Base-by-base conservation (phyloP, 1,139 yeast genomes). In the Sugiyamaella castrensis region DNA sequence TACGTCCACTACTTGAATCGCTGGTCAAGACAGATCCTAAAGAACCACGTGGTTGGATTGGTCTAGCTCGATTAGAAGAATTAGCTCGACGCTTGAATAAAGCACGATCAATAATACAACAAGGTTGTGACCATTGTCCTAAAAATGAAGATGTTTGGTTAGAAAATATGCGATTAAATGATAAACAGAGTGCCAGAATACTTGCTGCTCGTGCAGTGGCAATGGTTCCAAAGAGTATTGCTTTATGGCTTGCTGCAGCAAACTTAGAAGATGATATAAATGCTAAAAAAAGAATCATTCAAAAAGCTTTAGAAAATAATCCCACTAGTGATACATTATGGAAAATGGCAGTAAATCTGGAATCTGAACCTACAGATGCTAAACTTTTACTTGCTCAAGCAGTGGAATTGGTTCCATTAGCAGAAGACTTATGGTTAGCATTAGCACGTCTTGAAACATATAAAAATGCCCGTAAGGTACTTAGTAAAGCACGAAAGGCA, bases 41-140 rank as follows among this genome's bases (percentile, higher is more conserved):
- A 40, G 84, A 82, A 51, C 77, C 95, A 0, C 78, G 79, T 44
- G 87, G 88, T 10, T 92, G 97, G 96, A 86, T 92, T 28, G 88
- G 95, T 0, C 80, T 91, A 34, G 95, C 96, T 0, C 69, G 89
- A 43, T 65, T 89, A 9, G 98, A 92, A 63, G 85, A 81, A 54
- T 78, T 76, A 45, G 84, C 83, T 1, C 73, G 74, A 37, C 81
- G 81, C 48, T 71, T 72, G 51, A 70, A 69, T 5, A 68, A 69
- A 26, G 97, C 98, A 0, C 76, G 77, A 52, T 68, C 69, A 33
- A 57, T 85, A 10, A 82, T 89, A 4, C 74, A 73, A 28, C 80
- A 87, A 61, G 98, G 95, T 1, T 87, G 96, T 62, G 72, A 71
- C 7, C 71, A 71, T 43, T 80, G 91, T 52, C 89, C 92, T 0